Base-by-base conservation (phyloP, 1,284 basidiomycete species). In the Tilletiopsis washingtonensis region DNA sequence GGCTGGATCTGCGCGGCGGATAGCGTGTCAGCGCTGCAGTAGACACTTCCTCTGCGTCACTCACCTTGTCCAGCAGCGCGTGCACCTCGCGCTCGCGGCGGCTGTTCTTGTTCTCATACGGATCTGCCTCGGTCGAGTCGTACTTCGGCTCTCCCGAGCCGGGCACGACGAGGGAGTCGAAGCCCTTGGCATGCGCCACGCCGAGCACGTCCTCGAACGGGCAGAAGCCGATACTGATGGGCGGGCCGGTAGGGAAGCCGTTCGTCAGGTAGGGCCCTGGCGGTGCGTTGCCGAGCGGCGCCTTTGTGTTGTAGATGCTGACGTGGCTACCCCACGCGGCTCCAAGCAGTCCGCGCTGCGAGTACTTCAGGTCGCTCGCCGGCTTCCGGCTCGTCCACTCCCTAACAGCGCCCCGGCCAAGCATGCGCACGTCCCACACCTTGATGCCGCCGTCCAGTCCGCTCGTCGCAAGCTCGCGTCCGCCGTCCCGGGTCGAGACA, bases 91-190 rank as follows among this genome's bases (percentile, higher is more conserved):
- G 80, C 77, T 98, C 94, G 44, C 88, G 79, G 50, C 90, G 76
- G 15, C 85, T 80, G 53, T 82, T 84, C 75, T 82, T 84, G 62
- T 84, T 83, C 75, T 98, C 91, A 77, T 85, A 97, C 3, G 93
- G 90, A 81, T 98, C 91, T 0, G 88, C 86, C 75, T 98, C 93
- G 20, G 79, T 76, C 51, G 86, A 87, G 74, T 98, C 93, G 71
- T 91, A 96, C 78, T 94, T 91, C 40, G 91, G 83, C 74, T 98
- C 91, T 37, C 93, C 93, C 3, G 84, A 77, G 14, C 93, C 93
- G 0, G 93, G 93, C 0, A 98, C 84, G 47, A 98, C 78, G 40
- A 97, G 79, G 42, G 81, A 86, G 1, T 86, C 87, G 23, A 97
- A 78, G 0, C 93, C 93, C 0, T 77, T 76, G 1, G 60, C 78